Evolutionary conservation across 1,139 yeast species (phyloP), one percentile per base, ranked within the genome.

Genomic region (Hansenula lynferdii): DNA sequence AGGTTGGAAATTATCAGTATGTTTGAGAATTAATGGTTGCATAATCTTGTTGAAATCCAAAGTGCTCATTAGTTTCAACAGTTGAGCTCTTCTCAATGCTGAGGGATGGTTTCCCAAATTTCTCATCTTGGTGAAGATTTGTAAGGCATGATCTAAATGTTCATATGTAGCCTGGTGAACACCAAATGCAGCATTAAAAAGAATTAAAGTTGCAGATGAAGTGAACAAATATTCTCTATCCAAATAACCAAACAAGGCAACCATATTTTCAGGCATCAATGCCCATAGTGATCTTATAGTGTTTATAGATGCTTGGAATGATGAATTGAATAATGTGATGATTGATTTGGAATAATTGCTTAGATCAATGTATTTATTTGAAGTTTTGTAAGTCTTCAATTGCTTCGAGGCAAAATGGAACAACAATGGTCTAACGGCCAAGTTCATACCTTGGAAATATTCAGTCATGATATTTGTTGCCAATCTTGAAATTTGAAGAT

Each of bases 211-310:
- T 6, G 89, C 84, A 1, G 94, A 82, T 0, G 95, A 78, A 0
- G 92, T 83, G 57, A 84, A 85, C 23, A 85, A 64, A 57, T 85
- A 85, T 54, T 86, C 96, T 51, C 96, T 67, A 56, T 86, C 96
- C 87, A 85, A 83, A 69, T 89, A 85, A 1, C 95, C 95, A 64
- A 84, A 85, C 30, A 84, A 61, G 0, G 95, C 92, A 22, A 85
- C 82, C 85, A 83, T 80, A 47, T 82, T 81, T 41, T 80, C 83
- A 0, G 85, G 83, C 51, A 81, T 64, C 35, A 85, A 64, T 0
- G 83, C 79, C 85, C 90, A 81, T 5, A 85, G 67, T 1, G 85
- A 76, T 45, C 86, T 70, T 33, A 86, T 78, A 0, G 92, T 80
- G 53, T 85, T 85, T 35, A 85, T 81, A 0, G 94, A 84, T 0